Evolutionary conservation across 306 rosid species (phyloP), one percentile per base, ranked within the genome.

Genomic region (Quercus mongolica): DNA sequence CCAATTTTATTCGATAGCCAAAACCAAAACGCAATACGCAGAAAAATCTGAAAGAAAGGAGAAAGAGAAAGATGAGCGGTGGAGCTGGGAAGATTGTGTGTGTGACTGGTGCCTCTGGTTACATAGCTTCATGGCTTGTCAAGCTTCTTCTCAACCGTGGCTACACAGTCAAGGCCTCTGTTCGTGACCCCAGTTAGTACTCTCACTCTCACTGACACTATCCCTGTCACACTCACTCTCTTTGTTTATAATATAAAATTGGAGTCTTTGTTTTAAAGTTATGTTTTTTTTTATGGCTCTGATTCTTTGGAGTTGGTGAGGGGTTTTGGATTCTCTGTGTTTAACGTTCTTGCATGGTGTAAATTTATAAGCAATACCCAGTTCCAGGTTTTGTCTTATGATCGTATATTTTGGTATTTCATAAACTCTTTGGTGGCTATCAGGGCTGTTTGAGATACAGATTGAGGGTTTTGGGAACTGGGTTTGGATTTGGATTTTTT

Each of bases 41-140:
- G 8, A 8, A 4, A 7, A 6, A 17, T 19, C 31, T 2, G 46
- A 15, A 63, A 19, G 30, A 5, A 26, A 63, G 30, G 2, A 19
- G 38, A 28, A 35, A 46, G 57, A 5, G 31, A 59, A 82, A 25
- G 33, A 85, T 76, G 86, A 85, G 79, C 80, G 63, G 61, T 26
- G 79, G 79, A 52, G 75, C 41, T 0, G 84, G 76, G 57, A 88
- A 85, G 77, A 82, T 84, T 15, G 89, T 88, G 59, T 81, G 89
- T 41, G 91, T 88, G 31, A 88, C 91, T 41, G 91, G 91, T 1
- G 91, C 86, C 3, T 88, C 91, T 33, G 91, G 91, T 55, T 88
- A 74, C 84, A 85, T 88, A 10, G 91, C 91, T 51, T 85, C 91
- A 19, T 88, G 91, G 91, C 76, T 88, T 64, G 91, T 88, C 6